Base-by-base conservation (phyloP, 129 eudicot genomes). In the Flaveria linearis region DNA sequence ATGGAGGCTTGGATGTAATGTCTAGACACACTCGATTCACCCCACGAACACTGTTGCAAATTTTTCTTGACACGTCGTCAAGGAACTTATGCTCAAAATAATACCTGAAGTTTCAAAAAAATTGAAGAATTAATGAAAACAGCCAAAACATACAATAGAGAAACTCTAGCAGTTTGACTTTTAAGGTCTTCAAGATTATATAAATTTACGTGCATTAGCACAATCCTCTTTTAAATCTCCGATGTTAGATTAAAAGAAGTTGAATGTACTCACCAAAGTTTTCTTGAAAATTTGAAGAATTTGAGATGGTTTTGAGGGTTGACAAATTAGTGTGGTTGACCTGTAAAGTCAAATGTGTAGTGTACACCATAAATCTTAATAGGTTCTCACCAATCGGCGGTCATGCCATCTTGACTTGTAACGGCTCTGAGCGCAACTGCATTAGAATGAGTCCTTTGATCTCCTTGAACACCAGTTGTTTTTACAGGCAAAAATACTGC, bases 341-440 rank as follows among this genome's bases (percentile, higher is more conserved):
- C 58, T 22, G 28, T 14, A 58, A 74, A 23, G 78, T 60, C 78
- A 74, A 73, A 58, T 26, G 22, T 15, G 39, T 20, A 45, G 49
- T 45, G 39, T 12, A 62, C 2, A 28, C 30, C 4, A 1, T 2
- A 30, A 0, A 14, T 28, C 12, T 0, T 28, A 30, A 62, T 1
- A 62, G 20, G 15, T 46, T 41, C 78, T 80, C 73, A 94, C 99
- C 96, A 94, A 76, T 91, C 97, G 58, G 99, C 99, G 13, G 97
- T 94, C 99, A 94, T 94, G 83, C 97, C 99, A 80, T 94, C 99
- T 79, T 91, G 93, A 84, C 99, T 94, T 66, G 99, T 94, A 71
- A 94, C 97, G 15, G 96, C 99, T 83, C 99, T 79, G 45, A 94
- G 93, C 68, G 91, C 86, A 77, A 91, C 90, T 16, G 87, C 96